Base-by-base conservation (phyloP, 169 alveolate species). In the Theileria equi region DNA sequence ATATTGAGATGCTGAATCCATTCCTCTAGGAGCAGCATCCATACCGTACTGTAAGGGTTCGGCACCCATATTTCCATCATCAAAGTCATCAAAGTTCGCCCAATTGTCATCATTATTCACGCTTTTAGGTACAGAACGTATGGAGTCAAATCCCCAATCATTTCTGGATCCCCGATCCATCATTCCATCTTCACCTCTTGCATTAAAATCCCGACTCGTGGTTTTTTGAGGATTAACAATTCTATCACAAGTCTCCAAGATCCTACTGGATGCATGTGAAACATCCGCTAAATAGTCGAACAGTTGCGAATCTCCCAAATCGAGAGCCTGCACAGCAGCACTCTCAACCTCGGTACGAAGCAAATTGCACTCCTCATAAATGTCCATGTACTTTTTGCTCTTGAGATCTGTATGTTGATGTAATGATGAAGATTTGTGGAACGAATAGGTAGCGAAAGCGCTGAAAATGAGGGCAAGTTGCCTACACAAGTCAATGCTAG, bases 271-370 rank as follows among this genome's bases (percentile, higher is more conserved):
- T 7, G 44, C 23, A 38, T 73, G 83, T 17, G 63, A 43, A 5
- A 43, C 55, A 2, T 55, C 36, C 5, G 83, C 83, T 6, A 73
- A 21, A 11, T 63, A 57, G 23, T 53, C 60, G 21, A 73, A 73
- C 8, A 13, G 10, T 23, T 32, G 16, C 5, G 65, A 10, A 5
- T 50, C 11, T 4, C 77, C 79, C 5, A 52, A 2, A 26, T 73
- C 79, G 3, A 73, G 55, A 2, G 72, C 60, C 32, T 47, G 28
- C 0, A 62, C n/a, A 1, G 83, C 78, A 16, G 45, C 45, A 40
- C n/a, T 35, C 31, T 62, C 83, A 21, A 62, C 13, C 3, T 29
- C 45, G 13, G 50, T 45, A 26, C 78, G 41, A 6, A 48, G 6
- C 13, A n/a, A 13, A 8, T 35, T 58, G 40, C 83, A 73, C 28